These are phyloP conservation scores for Coemansia sp. DNA, from an alignment of 192 early-diverging fungal species.

Conservation along the genomic window DNA sequence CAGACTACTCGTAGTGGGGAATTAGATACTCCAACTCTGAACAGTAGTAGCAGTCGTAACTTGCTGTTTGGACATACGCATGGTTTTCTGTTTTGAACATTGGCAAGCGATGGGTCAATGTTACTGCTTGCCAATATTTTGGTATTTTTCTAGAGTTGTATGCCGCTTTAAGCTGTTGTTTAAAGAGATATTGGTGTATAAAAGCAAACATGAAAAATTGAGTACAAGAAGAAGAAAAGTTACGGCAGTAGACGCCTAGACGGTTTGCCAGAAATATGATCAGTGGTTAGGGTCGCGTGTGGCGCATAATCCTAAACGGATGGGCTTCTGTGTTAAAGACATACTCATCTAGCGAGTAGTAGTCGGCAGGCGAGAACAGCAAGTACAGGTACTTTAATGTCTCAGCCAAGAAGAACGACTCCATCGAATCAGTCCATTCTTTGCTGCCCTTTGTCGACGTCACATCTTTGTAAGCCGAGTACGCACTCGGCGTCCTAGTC, in stretches of 20 bases:
- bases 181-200: not conserved
- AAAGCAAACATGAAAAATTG: not conserved
- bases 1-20: not conserved
- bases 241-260: not conserved
- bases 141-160: not conserved
- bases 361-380: conserved; percentile 70
- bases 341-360: conserved; percentile 77
- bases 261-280: not conserved
- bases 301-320: conserved; percentile 66
- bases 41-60: conserved; percentile 5
- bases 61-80: not conserved
- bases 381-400: conserved; percentile 94
- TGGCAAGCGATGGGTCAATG: not conserved
- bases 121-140: conserved; percentile 9
- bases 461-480: conserved; percentile 58
- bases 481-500: conserved; percentile 66
- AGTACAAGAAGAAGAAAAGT: not conserved
- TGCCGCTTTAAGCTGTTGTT: not conserved
- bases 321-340: conserved; percentile 97
- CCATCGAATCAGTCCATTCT: conserved; percentile 50
- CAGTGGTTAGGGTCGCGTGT: conserved; percentile 1
- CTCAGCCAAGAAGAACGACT: conserved; percentile 73
- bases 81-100: not conserved
- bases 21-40: not conserved
- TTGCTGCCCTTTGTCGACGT: conserved; percentile 28